Percentiles rank a stretch among this genome's conserved stretches.
These are phyloP conservation scores for Jamesozyma piceae DNA, from an alignment of 805 yeast species.

Conservation along the genomic window DNA sequence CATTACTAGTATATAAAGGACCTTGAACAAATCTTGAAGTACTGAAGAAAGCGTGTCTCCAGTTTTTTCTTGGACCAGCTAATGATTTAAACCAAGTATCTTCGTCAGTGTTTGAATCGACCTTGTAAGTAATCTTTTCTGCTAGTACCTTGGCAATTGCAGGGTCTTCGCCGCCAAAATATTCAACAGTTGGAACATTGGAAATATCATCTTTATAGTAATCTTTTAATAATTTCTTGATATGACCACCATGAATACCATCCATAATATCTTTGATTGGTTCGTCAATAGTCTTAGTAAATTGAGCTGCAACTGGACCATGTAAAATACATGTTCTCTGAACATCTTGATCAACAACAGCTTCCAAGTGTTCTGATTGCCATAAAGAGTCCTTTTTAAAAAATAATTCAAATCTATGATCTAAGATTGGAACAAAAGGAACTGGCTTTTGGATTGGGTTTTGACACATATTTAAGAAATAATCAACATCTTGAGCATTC, in stretches of 20 bases:
- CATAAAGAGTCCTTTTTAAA: conserved; percentile 98
- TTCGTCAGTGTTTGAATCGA: conserved; percentile 29
- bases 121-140: conserved; percentile 32
- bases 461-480: conserved; percentile 73
- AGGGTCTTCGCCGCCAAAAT: conserved; percentile 65
- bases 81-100: conserved; percentile 68
- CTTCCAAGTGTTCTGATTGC: conserved; percentile 96
- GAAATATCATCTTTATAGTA: conserved; percentile 62
- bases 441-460: conserved; percentile 91
- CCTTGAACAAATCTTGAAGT: conserved; percentile 80
- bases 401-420: conserved; percentile 88
- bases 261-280: conserved; percentile 90
- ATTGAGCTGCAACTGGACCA: conserved; percentile 97
- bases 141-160: conserved; percentile 31
- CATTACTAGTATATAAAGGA: conserved; percentile 65
- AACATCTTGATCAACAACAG: conserved; percentile 92
- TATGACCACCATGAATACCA: conserved; percentile 82
- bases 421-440: conserved; percentile 93
- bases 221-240: conserved; percentile 56
- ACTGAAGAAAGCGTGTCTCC: conserved; percentile 88
- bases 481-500: conserved; percentile 92
- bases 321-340: conserved; percentile 98
- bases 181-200: conserved; percentile 78
- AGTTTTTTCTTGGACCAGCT: conserved; percentile 68
- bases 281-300: conserved; percentile 76